Base-by-base conservation (phyloP, 176 grass and related monocot species). In the Aegilops sharonensis region DNA sequence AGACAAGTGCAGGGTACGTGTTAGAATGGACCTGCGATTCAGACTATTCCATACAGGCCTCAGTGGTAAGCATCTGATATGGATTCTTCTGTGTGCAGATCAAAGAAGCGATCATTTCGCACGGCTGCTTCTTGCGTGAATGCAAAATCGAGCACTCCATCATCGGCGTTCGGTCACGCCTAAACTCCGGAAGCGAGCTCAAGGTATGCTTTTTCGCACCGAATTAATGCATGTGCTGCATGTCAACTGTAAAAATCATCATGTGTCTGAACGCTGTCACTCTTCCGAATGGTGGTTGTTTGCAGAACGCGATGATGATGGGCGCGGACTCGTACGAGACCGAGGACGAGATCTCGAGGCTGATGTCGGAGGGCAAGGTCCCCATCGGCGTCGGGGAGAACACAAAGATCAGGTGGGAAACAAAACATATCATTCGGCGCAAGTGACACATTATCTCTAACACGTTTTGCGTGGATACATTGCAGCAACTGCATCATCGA, bases 271-370 rank as follows among this genome's bases (percentile, higher is more conserved):
- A 72, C 18, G 8, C 32, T 11, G 61, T 4, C 7, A 6, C 5
- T 85, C 20, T 78, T 78, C 2, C 2, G 29, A 78, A 86, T 56
- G 52, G n/a, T 31, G 24, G 23, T 13, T 62, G 68, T 37, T 20
- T 62, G 56, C 88, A 95, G 94, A 88, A 95, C 64, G 89, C 94
- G 14, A 86, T 95, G 81, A 93, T 95, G 94, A 95, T 95, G 94
- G 94, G 94, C 18, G 89, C 94, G 20, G 89, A 93, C 60, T 27
- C 65, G 39, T 95, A 95, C 9, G 94, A 95, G 60, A 93, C 94
- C 3, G 94, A 91, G 85, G 84, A 89, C 39, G 94, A 95, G 76
- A 91, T 95, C 10, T 88, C 89, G 13, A 87, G 25, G 45, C 71
- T 89, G 64, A 68, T 89, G 36, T 90, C 94, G 5, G 89, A 84